Base-by-base conservation (phyloP, 2,329 filamentous ascomycete species). In the Rachicladosporium sp. region DNA sequence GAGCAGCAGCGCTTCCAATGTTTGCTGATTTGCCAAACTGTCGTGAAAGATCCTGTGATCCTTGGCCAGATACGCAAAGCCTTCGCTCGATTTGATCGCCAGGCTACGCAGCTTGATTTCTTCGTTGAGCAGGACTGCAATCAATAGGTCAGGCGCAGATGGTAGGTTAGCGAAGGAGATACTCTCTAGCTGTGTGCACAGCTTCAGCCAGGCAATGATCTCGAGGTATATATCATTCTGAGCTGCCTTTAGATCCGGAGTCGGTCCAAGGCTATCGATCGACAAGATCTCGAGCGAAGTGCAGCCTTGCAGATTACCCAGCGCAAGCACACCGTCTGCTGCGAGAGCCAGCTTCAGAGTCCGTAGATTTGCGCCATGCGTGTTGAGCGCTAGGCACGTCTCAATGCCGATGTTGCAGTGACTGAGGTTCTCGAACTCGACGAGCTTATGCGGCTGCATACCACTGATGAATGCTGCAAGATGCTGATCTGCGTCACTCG, bases 381-480 rank as follows among this genome's bases (percentile, higher is more conserved):
- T 59, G 42, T 66, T 69, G 4, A 79, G 49, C 3, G 70, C 68
- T 15, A 64, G 54, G 34, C 80, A 70, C 1, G 76, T 73, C 33
- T 71, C 62, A 3, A 63, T 58, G 1, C 70, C 71, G 10, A 81
- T 64, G 2, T 66, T 60, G 46, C 74, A 74, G 32, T 65, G 62
- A 50, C 71, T 73, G 40, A 76, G 67, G 21, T 77, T 68, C 42
- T 75, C 65, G 41, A 84, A 76, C 12, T 67, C 68, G 41, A 66
- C 64, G 8, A 85, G 58, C 1, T 68, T 74, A 44, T 82, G 69
- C 2, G 69, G 64, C 11, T 60, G 66, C 36, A 84, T 64, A 1
- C 65, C 63, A 15, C 60, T 60, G 35, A 84, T 65, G 50, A 83
- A 80, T 2, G 62, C 60, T 1, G 76, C 70, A 37, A 81, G 63